A percentile compares a stretch with the other conserved stretches of the same genome.
phyloP scores from a whole-genome alignment of 352 stramenopile species.

The Globisporangium abappressorium region DNA sequence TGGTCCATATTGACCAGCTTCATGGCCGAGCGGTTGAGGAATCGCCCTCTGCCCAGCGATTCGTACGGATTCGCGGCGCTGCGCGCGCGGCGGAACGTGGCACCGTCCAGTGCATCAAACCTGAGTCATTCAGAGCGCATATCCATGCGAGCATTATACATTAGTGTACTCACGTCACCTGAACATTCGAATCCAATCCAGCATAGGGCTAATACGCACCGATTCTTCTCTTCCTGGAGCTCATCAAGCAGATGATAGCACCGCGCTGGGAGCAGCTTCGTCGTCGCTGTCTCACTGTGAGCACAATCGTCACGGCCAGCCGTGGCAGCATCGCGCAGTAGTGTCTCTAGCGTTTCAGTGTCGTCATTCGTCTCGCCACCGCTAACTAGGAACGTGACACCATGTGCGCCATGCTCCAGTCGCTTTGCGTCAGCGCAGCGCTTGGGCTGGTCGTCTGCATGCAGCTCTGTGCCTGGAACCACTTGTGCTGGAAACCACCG shows the following conservation, averaged over 20 bases:
- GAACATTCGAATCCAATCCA: neutral
- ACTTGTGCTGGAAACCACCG: constrained; percentile 26
- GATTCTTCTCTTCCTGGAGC: constrained; percentile 35
- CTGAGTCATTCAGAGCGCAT: constrained; percentile 13
- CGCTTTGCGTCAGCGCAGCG: neutral
- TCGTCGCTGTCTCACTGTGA: neutral
- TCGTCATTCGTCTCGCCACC: neutral
- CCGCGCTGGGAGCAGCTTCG: constrained; percentile 11
- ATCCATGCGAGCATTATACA: neutral
- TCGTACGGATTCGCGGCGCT: constrained; percentile 55
- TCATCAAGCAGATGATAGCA: constrained; percentile 26
- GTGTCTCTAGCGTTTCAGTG: neutral
- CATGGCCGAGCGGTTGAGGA: constrained; percentile 81
- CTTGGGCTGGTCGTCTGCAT: neutral
- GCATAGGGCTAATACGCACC: neutral
- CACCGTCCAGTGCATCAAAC: constrained; percentile 34
- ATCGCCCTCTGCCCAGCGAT: constrained; percentile 48
- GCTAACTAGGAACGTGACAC: constrained; percentile 34
- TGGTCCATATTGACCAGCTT: constrained; percentile 77
- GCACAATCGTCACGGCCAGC: neutral
- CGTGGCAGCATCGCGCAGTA: neutral
- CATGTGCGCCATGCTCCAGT: constrained; percentile 21
- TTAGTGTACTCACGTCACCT: neutral
- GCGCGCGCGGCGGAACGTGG: constrained; percentile 40
- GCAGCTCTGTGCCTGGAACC: constrained; percentile 36